Conservation (phyloP, 306 rosid genomes). For the Malus orientalis region DNA sequence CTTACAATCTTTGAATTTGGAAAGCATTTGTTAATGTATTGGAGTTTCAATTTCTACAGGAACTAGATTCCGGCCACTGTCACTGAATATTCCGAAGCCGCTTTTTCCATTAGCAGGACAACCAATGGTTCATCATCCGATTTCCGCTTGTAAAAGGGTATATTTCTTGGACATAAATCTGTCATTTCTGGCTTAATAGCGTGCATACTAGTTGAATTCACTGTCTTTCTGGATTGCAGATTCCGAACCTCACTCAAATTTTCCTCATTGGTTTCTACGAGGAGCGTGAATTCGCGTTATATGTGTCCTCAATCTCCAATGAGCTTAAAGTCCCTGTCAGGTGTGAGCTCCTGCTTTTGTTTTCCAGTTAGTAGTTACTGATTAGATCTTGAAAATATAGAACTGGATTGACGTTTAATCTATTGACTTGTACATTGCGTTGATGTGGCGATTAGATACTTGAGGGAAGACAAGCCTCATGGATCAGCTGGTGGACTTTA, state of each 20-base stretch:
- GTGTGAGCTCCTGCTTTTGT: slow-evolving; percentile 29
- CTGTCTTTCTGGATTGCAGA: slow-evolving; percentile 39
- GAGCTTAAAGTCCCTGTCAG: slow-evolving; percentile 91
- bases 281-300: slow-evolving; percentile 84
- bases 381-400: neutral
- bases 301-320: slow-evolving; percentile 79
- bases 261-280: slow-evolving; percentile 90
- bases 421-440: slow-evolving; percentile 7
- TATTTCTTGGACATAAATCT: neutral
- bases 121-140: slow-evolving; percentile 97
- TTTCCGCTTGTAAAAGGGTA: slow-evolving; percentile 94
- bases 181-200: neutral
- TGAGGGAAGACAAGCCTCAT: slow-evolving; percentile 90
- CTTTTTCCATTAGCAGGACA: slow-evolving; percentile 97
- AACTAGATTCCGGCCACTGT: slow-evolving; percentile 90
- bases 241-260: slow-evolving; percentile 76
- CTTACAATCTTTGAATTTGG: neutral
- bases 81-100: slow-evolving; percentile 87
- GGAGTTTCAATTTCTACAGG: slow-evolving; percentile 33
- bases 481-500: slow-evolving; percentile 97
- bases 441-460: slow-evolving; percentile 39
- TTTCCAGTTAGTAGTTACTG: neutral
- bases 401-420: neutral
- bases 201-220: neutral
- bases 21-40: neutral